A percentile compares a stretch with the other conserved stretches of the same genome.
Evolutionary conservation across 495 filamentous ascomycete species (phyloP).

Genomic region (Glarea lozoyensis): DNA sequence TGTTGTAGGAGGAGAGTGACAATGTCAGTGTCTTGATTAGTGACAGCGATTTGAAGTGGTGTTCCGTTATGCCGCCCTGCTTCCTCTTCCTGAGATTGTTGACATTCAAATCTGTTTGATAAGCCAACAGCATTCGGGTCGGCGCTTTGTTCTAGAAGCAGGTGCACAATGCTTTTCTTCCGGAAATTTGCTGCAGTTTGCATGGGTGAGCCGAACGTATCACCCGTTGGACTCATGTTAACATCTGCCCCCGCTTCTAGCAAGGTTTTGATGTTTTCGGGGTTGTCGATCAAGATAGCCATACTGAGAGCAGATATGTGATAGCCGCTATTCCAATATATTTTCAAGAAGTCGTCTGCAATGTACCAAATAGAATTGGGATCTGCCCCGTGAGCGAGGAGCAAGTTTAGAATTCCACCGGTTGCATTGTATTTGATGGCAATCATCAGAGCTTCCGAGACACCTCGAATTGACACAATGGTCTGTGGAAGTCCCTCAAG

Average conservation of each 20-base stretch:
- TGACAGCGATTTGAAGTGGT: background rate
- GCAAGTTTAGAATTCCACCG: constrained; percentile 2
- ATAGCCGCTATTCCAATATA: background rate
- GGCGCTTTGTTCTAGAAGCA: background rate
- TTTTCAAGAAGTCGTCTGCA: background rate
- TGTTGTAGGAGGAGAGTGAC: background rate
- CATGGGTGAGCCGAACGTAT: background rate
- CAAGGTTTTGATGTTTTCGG: background rate
- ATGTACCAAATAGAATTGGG: constrained; percentile 1
- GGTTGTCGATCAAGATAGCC: background rate
- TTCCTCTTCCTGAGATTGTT: too few relatives aligned
- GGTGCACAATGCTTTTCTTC: background rate
- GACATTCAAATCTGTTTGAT: too few relatives aligned
- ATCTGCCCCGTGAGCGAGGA: constrained; percentile 3
- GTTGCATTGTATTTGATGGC: constrained; percentile 5
- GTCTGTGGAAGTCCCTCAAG: constrained; percentile 5
- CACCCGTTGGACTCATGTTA: background rate
- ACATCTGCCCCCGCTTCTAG: background rate
- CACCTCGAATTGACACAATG: constrained; percentile 1
- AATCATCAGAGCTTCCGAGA: constrained; percentile 1
- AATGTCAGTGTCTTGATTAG: background rate
- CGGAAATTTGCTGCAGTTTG: background rate
- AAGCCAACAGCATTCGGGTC: constrained; percentile 6
- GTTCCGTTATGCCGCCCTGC: background rate
- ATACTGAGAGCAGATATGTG: background rate